Percentiles rank a stretch among this genome's conserved stretches.
Evolutionary conservation across 2,329 filamentous ascomycete species (phyloP).

Genomic region (Metarhizium rileyi): DNA sequence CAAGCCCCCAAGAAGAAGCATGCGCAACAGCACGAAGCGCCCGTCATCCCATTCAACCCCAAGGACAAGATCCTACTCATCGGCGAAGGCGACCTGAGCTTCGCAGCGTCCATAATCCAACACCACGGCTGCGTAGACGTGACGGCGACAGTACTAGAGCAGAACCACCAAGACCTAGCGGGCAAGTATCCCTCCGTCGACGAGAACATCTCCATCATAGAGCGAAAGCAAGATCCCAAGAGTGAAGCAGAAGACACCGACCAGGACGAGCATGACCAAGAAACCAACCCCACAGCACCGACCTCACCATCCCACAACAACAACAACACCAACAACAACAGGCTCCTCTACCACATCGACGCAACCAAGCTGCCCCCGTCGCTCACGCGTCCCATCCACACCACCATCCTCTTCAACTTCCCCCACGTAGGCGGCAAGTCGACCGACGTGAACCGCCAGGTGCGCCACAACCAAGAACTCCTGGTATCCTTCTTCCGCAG

Average conservation of each 20-base stretch:
- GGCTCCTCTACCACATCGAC: conserved; percentile 53
- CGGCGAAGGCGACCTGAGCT: conserved; percentile 75
- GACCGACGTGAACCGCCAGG: conserved; percentile 90
- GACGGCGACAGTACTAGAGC: conserved; percentile 61
- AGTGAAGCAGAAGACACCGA: background rate
- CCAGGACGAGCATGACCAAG: conserved; percentile 9
- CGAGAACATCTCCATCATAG: conserved; percentile 46
- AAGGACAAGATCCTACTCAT: conserved; percentile 63
- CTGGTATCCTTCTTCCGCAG: conserved; percentile 58
- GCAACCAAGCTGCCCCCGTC: conserved; percentile 48
- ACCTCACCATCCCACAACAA: conserved; percentile 7
- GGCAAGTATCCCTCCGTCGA: conserved; percentile 67
- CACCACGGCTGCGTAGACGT: conserved; percentile 58
- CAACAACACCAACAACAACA: conserved; percentile 12
- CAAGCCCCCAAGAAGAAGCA: conserved; percentile 12
- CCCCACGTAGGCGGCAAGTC: conserved; percentile 88
- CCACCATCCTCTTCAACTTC: conserved; percentile 90
- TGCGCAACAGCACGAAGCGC: conserved; percentile 22
- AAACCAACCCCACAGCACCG: conserved; percentile 9
- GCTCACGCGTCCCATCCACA: conserved; percentile 44
- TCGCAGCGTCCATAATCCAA: conserved; percentile 55
- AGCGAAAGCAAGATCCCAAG: conserved; percentile 1
- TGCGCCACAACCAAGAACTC: conserved; percentile 79
- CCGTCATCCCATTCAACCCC: conserved; percentile 57
- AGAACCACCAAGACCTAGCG: conserved; percentile 42